Base-by-base conservation (phyloP, 2,329 filamentous ascomycete genomes). In the Pseudocercospora vitis region DNA sequence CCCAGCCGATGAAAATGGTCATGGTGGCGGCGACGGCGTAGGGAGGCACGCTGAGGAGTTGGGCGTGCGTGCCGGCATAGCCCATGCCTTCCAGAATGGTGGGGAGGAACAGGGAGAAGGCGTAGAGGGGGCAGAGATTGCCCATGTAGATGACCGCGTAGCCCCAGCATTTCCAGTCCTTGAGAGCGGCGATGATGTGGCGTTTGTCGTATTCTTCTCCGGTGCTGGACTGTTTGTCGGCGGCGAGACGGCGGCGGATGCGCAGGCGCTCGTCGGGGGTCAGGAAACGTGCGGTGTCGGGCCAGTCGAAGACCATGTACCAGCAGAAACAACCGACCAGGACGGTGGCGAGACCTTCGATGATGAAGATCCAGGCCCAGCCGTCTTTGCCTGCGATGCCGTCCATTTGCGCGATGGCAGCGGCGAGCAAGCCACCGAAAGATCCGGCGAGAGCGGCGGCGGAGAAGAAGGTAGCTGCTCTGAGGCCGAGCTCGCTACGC, bases 91-190 rank as follows among this genome's bases (percentile, higher is more conserved):
- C 57, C 24, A 66, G 56, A 29, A 68, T 67, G 11, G 65, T 67
- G 21, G 67, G 67, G 2, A 69, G 56, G 60, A 69, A 69, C 16
- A 69, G 58, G 2, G 63, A 66, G 61, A 68, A 68, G 26, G 63
- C 61, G 54, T 69, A 68, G 14, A 69, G 54, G 4, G 60, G 60
- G 46, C 60, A 59, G 14, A 65, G 48, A 39, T 53, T 55, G 9
- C 65, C 88, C 84, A 90, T 89, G 69, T 91, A 92, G 55, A 91
- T 85, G 37, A 88, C 70, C 70, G 88, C 87, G 12, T 82, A 86
- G 1, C 80, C 75, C 71, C 84, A 92, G 35, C 86, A 94, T 75
- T 95, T 95, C 85, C 88, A 94, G 67, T 95, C 90, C 54, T 80
- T 86, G 11, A 92, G 44, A 12, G 63, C 59, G 24, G 62, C 61